Percentiles rank a stretch among this genome's conserved stretches.
Evolutionary conservation across 768 basidiomycete species (phyloP).

Genomic region (Boletus barrowsii): DNA sequence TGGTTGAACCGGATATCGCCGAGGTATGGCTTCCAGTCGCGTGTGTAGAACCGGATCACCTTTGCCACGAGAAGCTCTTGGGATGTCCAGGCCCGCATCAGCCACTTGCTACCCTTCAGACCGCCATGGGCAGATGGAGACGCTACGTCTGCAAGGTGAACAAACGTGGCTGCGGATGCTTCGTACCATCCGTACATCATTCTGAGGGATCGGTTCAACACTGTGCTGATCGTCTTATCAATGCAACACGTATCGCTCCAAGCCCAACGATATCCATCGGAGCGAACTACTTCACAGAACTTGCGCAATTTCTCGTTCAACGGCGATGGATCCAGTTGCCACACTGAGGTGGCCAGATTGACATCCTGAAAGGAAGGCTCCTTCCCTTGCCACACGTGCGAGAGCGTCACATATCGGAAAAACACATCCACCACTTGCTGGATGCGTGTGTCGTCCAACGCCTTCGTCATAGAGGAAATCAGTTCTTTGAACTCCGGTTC

Average conservation of each 20-base stretch:
- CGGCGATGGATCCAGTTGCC: background rate
- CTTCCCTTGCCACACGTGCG: conserved; percentile 11
- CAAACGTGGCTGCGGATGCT: conserved; percentile 2
- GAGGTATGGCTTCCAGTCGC: conserved; percentile 11
- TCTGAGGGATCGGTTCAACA: conserved; percentile 7
- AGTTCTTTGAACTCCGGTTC: conserved; percentile 1
- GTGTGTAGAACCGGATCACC: conserved; percentile 8
- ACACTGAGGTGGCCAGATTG: background rate
- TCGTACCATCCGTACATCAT: conserved; percentile 16
- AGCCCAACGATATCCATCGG: conserved; percentile 11
- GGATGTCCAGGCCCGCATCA: conserved; percentile 14
- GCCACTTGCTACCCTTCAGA: conserved; percentile 2
- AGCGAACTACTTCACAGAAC: conserved; percentile 8
- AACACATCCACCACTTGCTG: background rate
- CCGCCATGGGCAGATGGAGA: background rate
- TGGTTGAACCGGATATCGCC: conserved; percentile 2
- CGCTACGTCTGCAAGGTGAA: background rate
- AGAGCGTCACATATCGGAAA: conserved; percentile 11
- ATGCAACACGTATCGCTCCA: conserved; percentile 16
- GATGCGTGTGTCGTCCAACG: conserved; percentile 2
- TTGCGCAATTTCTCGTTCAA: conserved; percentile 3
- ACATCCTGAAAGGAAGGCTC: conserved; percentile 14
- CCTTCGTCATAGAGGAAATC: conserved; percentile 7
- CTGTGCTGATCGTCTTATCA: conserved; percentile 7
- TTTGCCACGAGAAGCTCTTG: conserved; percentile 15